phyloP scores from a whole-genome alignment of 2,329 filamentous ascomycete genomes.

The Dactylonectria macrodidyma region DNA sequence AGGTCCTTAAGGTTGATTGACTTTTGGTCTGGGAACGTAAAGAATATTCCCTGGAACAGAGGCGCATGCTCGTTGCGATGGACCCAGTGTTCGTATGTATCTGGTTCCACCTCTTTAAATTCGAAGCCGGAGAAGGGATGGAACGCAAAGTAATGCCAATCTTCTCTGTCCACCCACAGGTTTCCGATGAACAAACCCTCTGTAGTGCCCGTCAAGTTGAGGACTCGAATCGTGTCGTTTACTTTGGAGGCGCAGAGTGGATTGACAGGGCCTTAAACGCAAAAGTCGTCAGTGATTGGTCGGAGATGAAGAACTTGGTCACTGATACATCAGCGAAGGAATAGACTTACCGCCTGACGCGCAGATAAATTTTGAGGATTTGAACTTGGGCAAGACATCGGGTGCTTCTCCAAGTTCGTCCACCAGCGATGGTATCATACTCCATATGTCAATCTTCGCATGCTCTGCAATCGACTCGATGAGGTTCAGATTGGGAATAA shows the following conservation, averaged over 20 bases:
- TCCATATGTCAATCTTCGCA: slow-evolving; percentile 56
- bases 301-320: no score
- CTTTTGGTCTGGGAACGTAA: slow-evolving; percentile 49
- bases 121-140: slow-evolving; percentile 54
- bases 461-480: slow-evolving; percentile 52
- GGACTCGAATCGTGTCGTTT: slow-evolving; percentile 50
- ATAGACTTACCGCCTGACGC: slow-evolving; percentile 51
- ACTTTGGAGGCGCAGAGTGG: slow-evolving; percentile 47
- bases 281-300: not conserved
- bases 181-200: slow-evolving; percentile 55
- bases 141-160: slow-evolving; percentile 53
- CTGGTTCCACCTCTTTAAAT: slow-evolving; percentile 50
- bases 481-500: slow-evolving; percentile 55
- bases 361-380: slow-evolving; percentile 53
- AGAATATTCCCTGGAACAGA: slow-evolving; percentile 53
- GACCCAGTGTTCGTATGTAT: slow-evolving; percentile 52
- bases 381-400: slow-evolving; percentile 50
- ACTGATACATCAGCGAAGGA: not conserved
- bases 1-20: slow-evolving; percentile 51
- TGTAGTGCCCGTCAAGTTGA: slow-evolving; percentile 54
- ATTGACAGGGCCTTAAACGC: slow-evolving; percentile 45
- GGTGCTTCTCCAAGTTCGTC: slow-evolving; percentile 53
- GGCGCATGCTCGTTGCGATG: slow-evolving; percentile 49
- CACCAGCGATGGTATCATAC: slow-evolving; percentile 54
- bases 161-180: slow-evolving; percentile 43